Evolutionary conservation across 2,329 filamentous ascomycete species (phyloP), one percentile per base, ranked within the genome.

Genomic region (Cordyceps cicadae): DNA sequence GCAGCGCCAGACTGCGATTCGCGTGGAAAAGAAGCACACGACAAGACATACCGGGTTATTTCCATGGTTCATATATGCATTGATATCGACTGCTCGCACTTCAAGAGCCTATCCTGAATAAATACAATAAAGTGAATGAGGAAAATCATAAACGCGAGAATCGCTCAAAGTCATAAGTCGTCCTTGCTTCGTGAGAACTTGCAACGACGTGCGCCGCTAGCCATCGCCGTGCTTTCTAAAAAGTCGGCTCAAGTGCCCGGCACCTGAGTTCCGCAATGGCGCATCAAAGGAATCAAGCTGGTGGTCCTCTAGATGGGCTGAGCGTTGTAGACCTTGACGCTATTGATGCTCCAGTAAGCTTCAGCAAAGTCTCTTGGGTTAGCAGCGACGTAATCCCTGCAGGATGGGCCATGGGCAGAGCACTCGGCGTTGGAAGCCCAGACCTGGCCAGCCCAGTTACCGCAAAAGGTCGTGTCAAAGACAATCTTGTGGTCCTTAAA

Each of bases 401-500:
- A 96, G 0, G 85, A 86, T 45, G 74, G 63, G 0, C 84, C 88
- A 65, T 84, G 77, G 46, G 80, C 74, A 1, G 79, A 74, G 72
- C 89, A 92, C 49, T 81, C 79, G 5, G 73, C 63, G 62, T 86
- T 79, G 37, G 71, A 68, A 54, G 69, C 68, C 87, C 88, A 96
- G 39, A 86, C 84, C 4, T 76, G 71, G 26, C 90, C 90, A 8
- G 92, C 92, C 92, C 92, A 96, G 69, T 88, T 84, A 21, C 92
- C 92, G 73, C 92, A 97, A 72, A 96, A 90, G 6, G 88, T 89
- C 0, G 87, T 94, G 74, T 93, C 85, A 72, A 94, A 87, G 64
- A 93, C 83, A 64, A 97, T 85, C 67, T 87, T 83, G 76, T 96
- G 82, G 62, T 87, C 74, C 62, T 77, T 76, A 76, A 97, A 95